Evolutionary conservation across 768 basidiomycete species (phyloP).

Genomic region (Hericium alpestre): DNA sequence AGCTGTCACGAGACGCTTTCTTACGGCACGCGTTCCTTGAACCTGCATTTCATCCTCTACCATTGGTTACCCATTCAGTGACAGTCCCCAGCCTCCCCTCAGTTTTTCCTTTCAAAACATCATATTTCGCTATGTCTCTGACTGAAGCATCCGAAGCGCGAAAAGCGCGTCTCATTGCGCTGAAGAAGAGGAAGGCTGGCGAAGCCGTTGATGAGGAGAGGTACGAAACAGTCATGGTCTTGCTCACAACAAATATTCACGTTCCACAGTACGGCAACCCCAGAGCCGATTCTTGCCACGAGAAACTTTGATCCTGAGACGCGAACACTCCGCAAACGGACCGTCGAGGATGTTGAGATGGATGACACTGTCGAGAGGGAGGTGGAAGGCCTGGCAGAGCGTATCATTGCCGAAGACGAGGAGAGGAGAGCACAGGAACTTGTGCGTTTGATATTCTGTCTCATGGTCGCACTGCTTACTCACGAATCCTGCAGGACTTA

Average conservation of each 20-base stretch:
- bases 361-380: conserved; percentile 84
- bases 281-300: conserved; percentile 45
- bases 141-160: conserved; percentile 71
- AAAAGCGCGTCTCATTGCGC: conserved; percentile 69
- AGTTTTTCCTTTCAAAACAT: background rate
- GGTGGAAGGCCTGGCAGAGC: conserved; percentile 74
- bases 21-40: conserved; percentile 5
- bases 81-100: background rate
- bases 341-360: conserved; percentile 41
- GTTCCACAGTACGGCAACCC: conserved; percentile 5
- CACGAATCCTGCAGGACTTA: conserved; percentile 50
- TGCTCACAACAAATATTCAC: background rate
- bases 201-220: conserved; percentile 29
- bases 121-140: conserved; percentile 39
- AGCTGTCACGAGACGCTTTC: background rate
- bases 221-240: conserved; percentile 27
- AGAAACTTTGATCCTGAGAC: conserved; percentile 91
- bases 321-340: conserved; percentile 62
- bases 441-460: conserved; percentile 33
- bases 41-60: conserved; percentile 5
- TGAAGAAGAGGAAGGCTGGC: conserved; percentile 64
- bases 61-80: background rate
- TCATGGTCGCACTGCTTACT: background rate
- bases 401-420: conserved; percentile 81
- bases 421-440: conserved; percentile 77